Evolutionary conservation across 352 stramenopile genomes (phyloP).

Genomic region (Globisporangium yorkense): DNA sequence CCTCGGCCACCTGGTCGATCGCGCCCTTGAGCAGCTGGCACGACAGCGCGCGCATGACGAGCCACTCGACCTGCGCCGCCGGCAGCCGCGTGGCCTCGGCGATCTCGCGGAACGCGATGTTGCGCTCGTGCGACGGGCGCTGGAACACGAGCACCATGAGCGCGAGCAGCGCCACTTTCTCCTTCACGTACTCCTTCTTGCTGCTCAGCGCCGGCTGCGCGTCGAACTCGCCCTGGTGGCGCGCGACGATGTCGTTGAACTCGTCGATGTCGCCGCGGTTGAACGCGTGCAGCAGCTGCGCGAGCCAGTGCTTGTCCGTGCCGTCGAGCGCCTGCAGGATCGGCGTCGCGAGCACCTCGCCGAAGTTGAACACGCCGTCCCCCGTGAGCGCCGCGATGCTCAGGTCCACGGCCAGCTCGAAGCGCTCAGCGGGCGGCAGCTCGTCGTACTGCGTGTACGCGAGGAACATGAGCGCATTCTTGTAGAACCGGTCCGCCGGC

Average conservation of each 20-base stretch:
- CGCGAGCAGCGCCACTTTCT: conserved; percentile 97
- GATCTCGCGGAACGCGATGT: conserved; percentile 93
- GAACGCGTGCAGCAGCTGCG: conserved; percentile 92
- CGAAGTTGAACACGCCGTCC: conserved; percentile 98
- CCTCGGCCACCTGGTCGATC: conserved; percentile 90
- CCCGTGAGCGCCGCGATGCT: conserved; percentile 95
- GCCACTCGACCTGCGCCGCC: conserved; percentile 94
- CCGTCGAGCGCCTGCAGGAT: conserved; percentile 88
- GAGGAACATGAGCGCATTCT: conserved; percentile 94
- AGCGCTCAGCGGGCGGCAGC: conserved; percentile 74
- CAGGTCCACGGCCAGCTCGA: conserved; percentile 91
- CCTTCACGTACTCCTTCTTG: conserved; percentile 93
- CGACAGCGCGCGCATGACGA: conserved; percentile 97
- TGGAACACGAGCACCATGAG: conserved; percentile 98
- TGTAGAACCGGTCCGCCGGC: conserved; percentile 96
- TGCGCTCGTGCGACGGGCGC: conserved; percentile 89
- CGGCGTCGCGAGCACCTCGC: conserved; percentile 95
- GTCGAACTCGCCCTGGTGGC: conserved; percentile 78
- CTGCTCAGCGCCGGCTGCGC: conserved; percentile 92
- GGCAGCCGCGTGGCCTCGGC: conserved; percentile 81
- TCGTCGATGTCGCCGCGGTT: conserved; percentile 94
- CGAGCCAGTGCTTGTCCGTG: conserved; percentile 93
- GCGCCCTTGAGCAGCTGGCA: conserved; percentile 94
- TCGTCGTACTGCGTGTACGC: conserved; percentile 93
- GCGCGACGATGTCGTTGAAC: conserved; percentile 86